Conservation (phyloP, 2,329 filamentous ascomycete genomes). For the Neonectria ditissima region DNA sequence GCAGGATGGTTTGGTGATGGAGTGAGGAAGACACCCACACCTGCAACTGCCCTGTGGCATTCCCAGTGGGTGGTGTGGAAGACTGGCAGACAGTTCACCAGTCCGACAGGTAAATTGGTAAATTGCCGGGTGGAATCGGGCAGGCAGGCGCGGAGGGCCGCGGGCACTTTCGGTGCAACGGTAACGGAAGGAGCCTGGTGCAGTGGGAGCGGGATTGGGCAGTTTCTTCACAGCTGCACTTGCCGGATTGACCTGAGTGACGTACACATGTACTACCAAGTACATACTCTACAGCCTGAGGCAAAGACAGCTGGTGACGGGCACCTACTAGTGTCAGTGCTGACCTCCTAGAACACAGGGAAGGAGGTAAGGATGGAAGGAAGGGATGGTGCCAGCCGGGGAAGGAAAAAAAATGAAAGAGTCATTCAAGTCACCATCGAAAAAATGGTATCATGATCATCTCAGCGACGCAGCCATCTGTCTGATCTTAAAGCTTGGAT, state of each 20-base stretch:
- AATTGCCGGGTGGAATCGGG: conserved; percentile 24
- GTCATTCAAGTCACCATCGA: background rate
- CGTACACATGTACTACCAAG: background rate
- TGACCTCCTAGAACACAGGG: background rate
- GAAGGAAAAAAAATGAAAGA: conserved; percentile 1
- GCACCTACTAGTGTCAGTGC: no score
- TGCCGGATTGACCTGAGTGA: conserved; percentile 14
- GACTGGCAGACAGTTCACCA: background rate
- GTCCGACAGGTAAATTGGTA: background rate
- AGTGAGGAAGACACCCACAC: conserved; percentile 16
- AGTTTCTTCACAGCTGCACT: conserved; percentile 10
- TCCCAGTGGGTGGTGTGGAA: conserved; percentile 1
- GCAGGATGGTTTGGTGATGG: conserved; percentile 10
- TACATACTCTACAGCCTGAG: background rate
- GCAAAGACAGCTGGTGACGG: conserved; percentile 1
- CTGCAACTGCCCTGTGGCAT: conserved; percentile 4
- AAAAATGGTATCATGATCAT: conserved; percentile 18
- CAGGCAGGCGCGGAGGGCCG: background rate
- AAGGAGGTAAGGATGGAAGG: background rate
- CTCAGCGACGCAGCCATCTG: conserved; percentile 15
- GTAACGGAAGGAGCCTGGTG: conserved; percentile 11
- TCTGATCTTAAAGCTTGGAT: conserved; percentile 10
- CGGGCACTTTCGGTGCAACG: conserved; percentile 17
- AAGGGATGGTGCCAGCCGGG: background rate
- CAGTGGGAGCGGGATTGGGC: conserved; percentile 1